A percentile compares a stretch with the other conserved stretches of the same genome.
Evolutionary conservation across 139 green algal genomes (phyloP).

Genomic region (Zygnema cylindricum): DNA sequence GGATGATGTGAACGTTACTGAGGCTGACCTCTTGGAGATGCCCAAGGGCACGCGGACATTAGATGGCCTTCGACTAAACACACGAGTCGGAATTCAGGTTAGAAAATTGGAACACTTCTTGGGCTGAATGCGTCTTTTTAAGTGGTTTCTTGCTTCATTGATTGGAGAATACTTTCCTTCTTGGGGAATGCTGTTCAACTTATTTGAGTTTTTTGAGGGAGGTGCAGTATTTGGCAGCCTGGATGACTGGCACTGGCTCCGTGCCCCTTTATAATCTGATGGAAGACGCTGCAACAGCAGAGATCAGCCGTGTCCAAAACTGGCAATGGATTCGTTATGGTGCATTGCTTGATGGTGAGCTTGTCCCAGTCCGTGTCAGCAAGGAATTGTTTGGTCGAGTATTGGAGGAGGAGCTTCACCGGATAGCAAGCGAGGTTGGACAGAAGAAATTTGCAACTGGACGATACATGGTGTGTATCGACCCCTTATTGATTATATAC

Average conservation of each 20-base stretch:
- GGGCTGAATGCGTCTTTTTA: background rate
- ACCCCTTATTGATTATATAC: too few species aligned
- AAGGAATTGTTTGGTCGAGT: slow-evolving; percentile 65
- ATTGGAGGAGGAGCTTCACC: slow-evolving; percentile 75
- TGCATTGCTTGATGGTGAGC: slow-evolving; percentile 67
- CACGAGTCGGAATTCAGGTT: slow-evolving; percentile 68
- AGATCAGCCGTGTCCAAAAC: slow-evolving; percentile 78
- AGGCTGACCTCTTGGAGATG: slow-evolving; percentile 72
- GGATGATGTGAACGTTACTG: slow-evolving; percentile 69
- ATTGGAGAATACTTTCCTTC: too few species aligned
- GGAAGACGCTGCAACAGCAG: slow-evolving; percentile 90
- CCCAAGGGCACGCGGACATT: slow-evolving; percentile 70
- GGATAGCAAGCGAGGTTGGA: slow-evolving; percentile 66
- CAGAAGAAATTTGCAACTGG: slow-evolving; percentile 64
- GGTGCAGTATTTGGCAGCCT: slow-evolving; percentile 85
- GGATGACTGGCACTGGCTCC: slow-evolving; percentile 83
- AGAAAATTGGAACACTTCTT: background rate
- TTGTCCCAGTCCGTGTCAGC: slow-evolving; percentile 70
- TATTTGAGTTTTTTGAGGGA: too few species aligned
- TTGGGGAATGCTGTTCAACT: too few species aligned
- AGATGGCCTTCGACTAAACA: slow-evolving; percentile 73
- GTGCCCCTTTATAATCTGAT: slow-evolving; percentile 90
- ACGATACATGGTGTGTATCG: slow-evolving; percentile 63
- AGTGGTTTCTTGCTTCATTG: too few species aligned
- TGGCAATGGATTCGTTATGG: slow-evolving; percentile 75